Evolutionary conservation across 2,329 filamentous ascomycete species (phyloP).

Genomic region (Cucurbitaria berberidis): DNA sequence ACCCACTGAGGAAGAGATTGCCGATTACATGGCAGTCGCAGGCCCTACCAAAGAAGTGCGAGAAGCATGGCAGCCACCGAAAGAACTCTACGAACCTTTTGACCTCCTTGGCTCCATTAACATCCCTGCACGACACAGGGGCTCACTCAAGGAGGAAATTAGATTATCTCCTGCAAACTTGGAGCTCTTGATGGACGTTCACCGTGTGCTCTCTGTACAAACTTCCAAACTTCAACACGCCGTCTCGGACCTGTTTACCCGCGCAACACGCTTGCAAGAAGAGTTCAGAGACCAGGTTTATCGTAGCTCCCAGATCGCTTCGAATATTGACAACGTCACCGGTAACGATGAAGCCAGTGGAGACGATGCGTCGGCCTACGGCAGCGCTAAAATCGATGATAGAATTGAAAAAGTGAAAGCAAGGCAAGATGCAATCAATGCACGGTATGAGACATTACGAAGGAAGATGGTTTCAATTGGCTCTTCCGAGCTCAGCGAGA

Average conservation of each 20-base stretch:
- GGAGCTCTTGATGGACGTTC: slow-evolving; percentile 73
- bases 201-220: slow-evolving; percentile 73
- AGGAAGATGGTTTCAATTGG: slow-evolving; percentile 56
- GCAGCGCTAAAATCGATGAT: slow-evolving; percentile 64
- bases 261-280: slow-evolving; percentile 70
- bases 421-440: slow-evolving; percentile 63
- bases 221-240: slow-evolving; percentile 71
- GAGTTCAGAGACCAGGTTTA: slow-evolving; percentile 72
- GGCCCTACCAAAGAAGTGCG: slow-evolving; percentile 59
- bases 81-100: slow-evolving; percentile 64
- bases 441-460: slow-evolving; percentile 66
- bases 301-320: slow-evolving; percentile 69
- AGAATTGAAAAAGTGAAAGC: slow-evolving; percentile 62
- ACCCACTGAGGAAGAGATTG: slow-evolving; percentile 35
- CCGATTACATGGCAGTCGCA: slow-evolving; percentile 26
- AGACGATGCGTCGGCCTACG: slow-evolving; percentile 55
- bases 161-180: slow-evolving; percentile 73
- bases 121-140: slow-evolving; percentile 66
- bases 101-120: slow-evolving; percentile 64
- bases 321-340: slow-evolving; percentile 70
- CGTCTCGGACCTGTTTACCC: slow-evolving; percentile 74
- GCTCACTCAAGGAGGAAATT: slow-evolving; percentile 70
- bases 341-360: slow-evolving; percentile 57
- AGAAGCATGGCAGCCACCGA: slow-evolving; percentile 68
- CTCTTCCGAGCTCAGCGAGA: slow-evolving; percentile 65